Base-by-base conservation (phyloP, 179 eudicot species). In the Camellia oleifera region DNA sequence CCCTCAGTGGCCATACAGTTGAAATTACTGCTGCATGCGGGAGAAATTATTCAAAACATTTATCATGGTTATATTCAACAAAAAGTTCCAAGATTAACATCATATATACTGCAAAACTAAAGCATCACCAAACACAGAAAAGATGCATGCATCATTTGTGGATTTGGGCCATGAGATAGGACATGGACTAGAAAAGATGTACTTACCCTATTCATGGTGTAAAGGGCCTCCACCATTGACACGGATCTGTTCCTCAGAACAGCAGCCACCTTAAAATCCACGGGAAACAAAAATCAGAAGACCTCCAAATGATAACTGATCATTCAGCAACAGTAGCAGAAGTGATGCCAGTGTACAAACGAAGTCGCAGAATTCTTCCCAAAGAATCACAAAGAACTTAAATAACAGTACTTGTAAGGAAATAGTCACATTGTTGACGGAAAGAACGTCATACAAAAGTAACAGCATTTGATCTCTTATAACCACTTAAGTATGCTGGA, bases 161-260 rank as follows among this genome's bases (percentile, higher is more conserved):
- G 15, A 72, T 12, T 53, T 13, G 45, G 45, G 42, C 48, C 57
- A 71, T n/a, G 7, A 32, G 40, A 32, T 66, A 4, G 32, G 48
- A 20, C 40, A 42, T 77, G 12, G 66, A 53, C 18, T 3, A 26
- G 61, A 72, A 70, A 80, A 74, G 57, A 44, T 65, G 82, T 45
- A 77, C 89, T 90, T 81, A 93, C 99, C 90, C 93, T 91, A 71
- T 97, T 97, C 98, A 97, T 97, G 60, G 98, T 90, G 86, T 92
- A 97, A 74, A 97, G 94, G 77, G 99, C 91, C 86, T 94, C 98
- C 83, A 92, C 98, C 99, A 97, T 97, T 81, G 93, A 97, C 78
- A 83, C 69, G 60, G 95, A 83, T 79, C 99, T 86, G 77, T 88
- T 90, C 70, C 89, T 87, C 80, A 97, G 91, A 58, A 90, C 86